Percentiles rank a stretch among this genome's conserved stretches.
phyloP scores from a whole-genome alignment of 1,139 yeast genomes.

The Nadsonia commutata region DNA sequence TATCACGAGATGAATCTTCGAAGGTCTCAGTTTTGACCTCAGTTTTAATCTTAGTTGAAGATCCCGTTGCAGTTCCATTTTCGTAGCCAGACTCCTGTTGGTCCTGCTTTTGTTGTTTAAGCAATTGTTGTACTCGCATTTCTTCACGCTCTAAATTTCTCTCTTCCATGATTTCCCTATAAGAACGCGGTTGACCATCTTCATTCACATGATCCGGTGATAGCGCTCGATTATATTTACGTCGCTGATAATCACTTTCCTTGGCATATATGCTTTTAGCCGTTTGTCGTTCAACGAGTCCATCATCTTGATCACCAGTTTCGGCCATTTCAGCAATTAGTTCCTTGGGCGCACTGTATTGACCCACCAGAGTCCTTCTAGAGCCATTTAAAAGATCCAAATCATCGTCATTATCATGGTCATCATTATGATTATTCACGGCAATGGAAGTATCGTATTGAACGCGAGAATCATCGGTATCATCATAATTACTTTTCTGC shows the following conservation, averaged over 20 bases:
- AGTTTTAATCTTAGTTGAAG: too few species aligned
- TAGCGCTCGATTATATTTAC: slow-evolving; percentile 24
- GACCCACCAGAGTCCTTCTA: slow-evolving; percentile 16
- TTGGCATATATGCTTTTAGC: slow-evolving; percentile 22
- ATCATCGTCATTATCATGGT: slow-evolving; percentile 2
- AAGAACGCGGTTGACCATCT: slow-evolving; percentile 11
- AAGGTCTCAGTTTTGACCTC: too few species aligned
- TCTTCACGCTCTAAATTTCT: slow-evolving; percentile 23
- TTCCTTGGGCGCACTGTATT: slow-evolving; percentile 21
- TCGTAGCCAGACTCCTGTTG: slow-evolving; percentile 11
- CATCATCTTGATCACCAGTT: slow-evolving; percentile 27
- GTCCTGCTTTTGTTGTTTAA: slow-evolving; percentile 13
- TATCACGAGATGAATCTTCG: slow-evolving; percentile 4
- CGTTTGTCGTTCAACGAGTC: slow-evolving; percentile 20
- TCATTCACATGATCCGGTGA: slow-evolving; percentile 19
- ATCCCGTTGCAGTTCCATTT: slow-evolving; percentile 4
- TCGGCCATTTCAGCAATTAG: slow-evolving; percentile 18
- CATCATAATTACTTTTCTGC: background rate
- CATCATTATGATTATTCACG: background rate
- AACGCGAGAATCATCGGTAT: background rate
- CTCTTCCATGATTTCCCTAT: slow-evolving; percentile 18
- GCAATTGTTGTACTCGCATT: slow-evolving; percentile 15
- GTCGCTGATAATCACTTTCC: slow-evolving; percentile 30
- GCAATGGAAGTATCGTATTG: slow-evolving; percentile 5
- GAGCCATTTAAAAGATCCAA: slow-evolving; percentile 2